A percentile compares a stretch with the other conserved stretches of the same genome.
These are phyloP conservation scores for Berkeleyomyces rouxiae DNA, from an alignment of 2,329 filamentous ascomycete species.

Conservation along the genomic window DNA sequence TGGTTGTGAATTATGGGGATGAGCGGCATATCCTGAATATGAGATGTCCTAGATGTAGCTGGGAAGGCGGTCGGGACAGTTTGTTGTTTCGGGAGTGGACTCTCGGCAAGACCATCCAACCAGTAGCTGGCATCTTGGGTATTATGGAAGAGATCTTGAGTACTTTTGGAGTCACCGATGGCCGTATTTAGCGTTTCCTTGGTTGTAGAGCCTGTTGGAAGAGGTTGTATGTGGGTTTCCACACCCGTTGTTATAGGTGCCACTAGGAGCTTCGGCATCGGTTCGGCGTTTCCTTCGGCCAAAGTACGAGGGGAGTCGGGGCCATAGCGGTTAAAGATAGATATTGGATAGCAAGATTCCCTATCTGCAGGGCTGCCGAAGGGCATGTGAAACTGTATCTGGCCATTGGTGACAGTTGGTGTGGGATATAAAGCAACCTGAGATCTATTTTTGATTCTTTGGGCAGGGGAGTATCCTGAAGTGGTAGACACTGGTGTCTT, in stretches of 20 bases:
- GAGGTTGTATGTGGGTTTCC: not conserved
- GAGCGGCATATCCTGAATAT: conserved; percentile 3
- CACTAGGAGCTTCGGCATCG: not conserved
- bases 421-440: not conserved
- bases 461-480: not conserved
- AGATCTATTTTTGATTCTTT: not conserved
- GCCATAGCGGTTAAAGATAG: conserved; percentile 10
- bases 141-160: not conserved
- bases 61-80: conserved; percentile 4
- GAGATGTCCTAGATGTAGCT: not conserved
- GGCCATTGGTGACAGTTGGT: not conserved
- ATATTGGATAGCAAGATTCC: conserved; percentile 10
- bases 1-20: conserved; percentile 10
- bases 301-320: conserved; percentile 3
- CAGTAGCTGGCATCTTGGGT: conserved; percentile 6
- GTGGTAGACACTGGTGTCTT: conserved; percentile 12
- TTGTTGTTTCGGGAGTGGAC: conserved; percentile 8
- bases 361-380: not conserved
- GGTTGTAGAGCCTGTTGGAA: not conserved
- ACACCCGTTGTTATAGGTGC: not conserved
- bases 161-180: not conserved
- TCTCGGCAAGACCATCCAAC: conserved; percentile 10
- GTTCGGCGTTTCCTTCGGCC: not conserved
- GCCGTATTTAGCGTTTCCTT: not conserved
- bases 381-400: not conserved